Percentiles rank a stretch among this genome's conserved stretches.
These are phyloP conservation scores for Silene conica DNA, from an alignment of 148 eudicot genomes.

Conservation along the genomic window DNA sequence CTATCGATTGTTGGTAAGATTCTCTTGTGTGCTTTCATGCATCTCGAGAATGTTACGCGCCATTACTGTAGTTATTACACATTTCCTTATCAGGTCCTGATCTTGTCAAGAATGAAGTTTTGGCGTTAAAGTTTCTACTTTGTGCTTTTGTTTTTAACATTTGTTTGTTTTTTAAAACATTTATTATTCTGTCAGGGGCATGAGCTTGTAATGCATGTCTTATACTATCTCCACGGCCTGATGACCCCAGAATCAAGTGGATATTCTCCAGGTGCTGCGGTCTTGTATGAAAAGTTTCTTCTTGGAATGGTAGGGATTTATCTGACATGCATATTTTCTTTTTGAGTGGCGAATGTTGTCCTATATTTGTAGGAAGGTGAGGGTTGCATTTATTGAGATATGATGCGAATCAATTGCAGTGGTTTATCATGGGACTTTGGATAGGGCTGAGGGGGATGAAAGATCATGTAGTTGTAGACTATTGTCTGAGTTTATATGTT, in stretches of 20 bases:
- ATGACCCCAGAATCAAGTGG: slow-evolving; percentile 41
- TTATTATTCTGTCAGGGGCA: slow-evolving; percentile 63
- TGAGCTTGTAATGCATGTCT: slow-evolving; percentile 89
- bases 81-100: not conserved
- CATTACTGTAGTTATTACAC: not conserved
- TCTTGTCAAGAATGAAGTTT: not conserved
- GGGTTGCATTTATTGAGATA: slow-evolving; percentile 1
- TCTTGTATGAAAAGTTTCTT: slow-evolving; percentile 75
- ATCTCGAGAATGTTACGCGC: not conserved
- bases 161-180: slow-evolving; percentile 14
- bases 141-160: slow-evolving; percentile 3
- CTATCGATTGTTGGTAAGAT: not conserved
- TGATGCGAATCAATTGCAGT: not conserved
- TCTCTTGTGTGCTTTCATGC: not conserved
- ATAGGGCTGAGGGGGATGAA: not conserved
- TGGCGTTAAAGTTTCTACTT: not conserved
- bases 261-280: slow-evolving; percentile 47
- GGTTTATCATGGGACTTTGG: not conserved
- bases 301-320: slow-evolving; percentile 65
- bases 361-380: not conserved
- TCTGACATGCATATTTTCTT: not conserved
- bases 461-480: not conserved
- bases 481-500: not conserved
- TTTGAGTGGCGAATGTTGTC: not conserved
- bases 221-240: slow-evolving; percentile 64